These are phyloP conservation scores for Telfairia occidentalis DNA, from an alignment of 331 rosid species.

Conservation along the genomic window DNA sequence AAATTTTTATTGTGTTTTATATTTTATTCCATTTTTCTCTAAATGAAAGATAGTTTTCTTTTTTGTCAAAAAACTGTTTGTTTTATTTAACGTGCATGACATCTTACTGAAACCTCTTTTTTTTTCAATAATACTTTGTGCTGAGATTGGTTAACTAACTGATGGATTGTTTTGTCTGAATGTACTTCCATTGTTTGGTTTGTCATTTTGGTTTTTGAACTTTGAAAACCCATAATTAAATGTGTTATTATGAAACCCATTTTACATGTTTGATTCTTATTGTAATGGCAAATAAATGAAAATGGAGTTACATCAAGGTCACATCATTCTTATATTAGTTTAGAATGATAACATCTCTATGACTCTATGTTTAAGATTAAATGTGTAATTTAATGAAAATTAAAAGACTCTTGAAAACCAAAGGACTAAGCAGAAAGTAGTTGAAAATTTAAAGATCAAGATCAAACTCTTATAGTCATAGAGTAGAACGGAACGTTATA, in stretches of 20 bases:
- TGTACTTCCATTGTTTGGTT: too few species aligned
- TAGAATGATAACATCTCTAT: background rate
- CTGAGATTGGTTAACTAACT: background rate
- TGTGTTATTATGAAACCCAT: too few species aligned
- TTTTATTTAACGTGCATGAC: background rate
- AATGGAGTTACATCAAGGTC: background rate
- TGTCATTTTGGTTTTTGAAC: too few species aligned
- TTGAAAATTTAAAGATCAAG: background rate
- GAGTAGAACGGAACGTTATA: background rate
- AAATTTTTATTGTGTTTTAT: background rate
- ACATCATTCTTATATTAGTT: background rate
- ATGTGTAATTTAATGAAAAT: background rate
- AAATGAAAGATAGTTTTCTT: too few species aligned
- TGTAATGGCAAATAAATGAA: background rate
- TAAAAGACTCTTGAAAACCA: background rate
- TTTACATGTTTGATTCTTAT: background rate
- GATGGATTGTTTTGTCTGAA: background rate
- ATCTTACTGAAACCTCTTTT: background rate
- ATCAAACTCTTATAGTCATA: background rate
- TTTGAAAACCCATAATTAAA: too few species aligned
- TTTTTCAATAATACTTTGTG: too few species aligned
- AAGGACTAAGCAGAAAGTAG: background rate
- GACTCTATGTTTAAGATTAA: background rate
- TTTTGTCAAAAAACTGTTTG: background rate
- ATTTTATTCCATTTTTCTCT: background rate